Percentiles rank a stretch among this genome's conserved stretches.
phyloP scores from a whole-genome alignment of 495 filamentous ascomycete species.

The Jackrogersella multiformis region DNA sequence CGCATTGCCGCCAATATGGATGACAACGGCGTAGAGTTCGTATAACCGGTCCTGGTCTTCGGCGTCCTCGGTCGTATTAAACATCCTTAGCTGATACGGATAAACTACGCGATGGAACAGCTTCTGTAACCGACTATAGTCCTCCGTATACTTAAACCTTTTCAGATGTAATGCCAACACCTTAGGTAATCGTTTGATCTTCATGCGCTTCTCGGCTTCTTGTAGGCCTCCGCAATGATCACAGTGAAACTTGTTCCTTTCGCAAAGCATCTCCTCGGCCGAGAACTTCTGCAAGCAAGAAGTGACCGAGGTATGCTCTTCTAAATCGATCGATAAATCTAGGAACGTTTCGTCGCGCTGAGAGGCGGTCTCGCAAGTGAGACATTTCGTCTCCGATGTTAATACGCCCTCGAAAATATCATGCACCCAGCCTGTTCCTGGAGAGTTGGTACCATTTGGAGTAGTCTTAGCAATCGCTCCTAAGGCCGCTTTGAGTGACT shows the following conservation, averaged over 20 bases:
- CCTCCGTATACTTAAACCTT: constrained; percentile 97
- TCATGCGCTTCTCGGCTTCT: constrained; percentile 99
- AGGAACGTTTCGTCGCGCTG: constrained; percentile 95
- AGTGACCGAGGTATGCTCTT: constrained; percentile 95
- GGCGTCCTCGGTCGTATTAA: constrained; percentile 97
- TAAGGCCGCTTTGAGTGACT: constrained; percentile 56
- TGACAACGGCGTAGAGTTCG: constrained; percentile 97
- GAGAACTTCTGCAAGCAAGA: constrained; percentile 96
- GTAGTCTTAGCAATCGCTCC: constrained; percentile 52
- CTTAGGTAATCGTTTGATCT: constrained; percentile 92
- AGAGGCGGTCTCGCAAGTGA: constrained; percentile 95
- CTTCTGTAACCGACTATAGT: constrained; percentile 91
- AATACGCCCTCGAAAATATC: constrained; percentile 95
- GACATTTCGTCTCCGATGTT: constrained; percentile 94
- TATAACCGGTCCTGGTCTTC: constrained; percentile 95
- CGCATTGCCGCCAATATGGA: constrained; percentile 97
- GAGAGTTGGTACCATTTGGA: constrained; percentile 53
- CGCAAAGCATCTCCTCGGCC: constrained; percentile 97
- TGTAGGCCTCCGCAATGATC: constrained; percentile 96
- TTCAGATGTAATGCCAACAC: constrained; percentile 94
- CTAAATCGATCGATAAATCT: constrained; percentile 94
- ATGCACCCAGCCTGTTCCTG: constrained; percentile 88
- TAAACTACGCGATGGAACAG: constrained; percentile 97
- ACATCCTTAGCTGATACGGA: constrained; percentile 93
- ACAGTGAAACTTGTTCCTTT: constrained; percentile 98